Evolutionary conservation across 768 basidiomycete genomes (phyloP).

Genomic region (Hortiboletus flavorubellus): DNA sequence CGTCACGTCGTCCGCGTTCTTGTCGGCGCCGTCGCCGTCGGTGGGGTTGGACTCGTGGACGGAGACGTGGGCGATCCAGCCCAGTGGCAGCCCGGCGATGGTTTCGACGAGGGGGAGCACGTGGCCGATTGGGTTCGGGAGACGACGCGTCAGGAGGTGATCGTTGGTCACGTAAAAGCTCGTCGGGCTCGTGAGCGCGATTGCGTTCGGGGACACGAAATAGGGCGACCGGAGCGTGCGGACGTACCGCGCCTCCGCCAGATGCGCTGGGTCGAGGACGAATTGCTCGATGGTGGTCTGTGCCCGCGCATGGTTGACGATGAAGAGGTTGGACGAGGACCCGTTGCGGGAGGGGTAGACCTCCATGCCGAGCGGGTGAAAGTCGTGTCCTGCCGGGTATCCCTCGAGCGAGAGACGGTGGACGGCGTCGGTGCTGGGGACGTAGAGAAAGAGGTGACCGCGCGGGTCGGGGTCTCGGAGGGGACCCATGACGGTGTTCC

Average conservation of each 20-base stretch:
- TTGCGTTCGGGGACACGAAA: constrained; percentile 63
- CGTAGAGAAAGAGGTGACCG: constrained; percentile 63
- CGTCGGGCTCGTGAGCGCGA: constrained; percentile 61
- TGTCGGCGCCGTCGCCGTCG: constrained; percentile 14
- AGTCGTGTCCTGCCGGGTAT: constrained; percentile 58
- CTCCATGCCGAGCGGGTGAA: constrained; percentile 70
- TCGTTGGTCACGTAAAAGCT: constrained; percentile 76
- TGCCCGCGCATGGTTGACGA: constrained; percentile 64
- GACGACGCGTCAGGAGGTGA: constrained; percentile 62
- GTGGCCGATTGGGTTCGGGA: constrained; percentile 46
- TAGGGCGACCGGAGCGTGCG: constrained; percentile 57
- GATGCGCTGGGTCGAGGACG: constrained; percentile 42
- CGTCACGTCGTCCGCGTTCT: constrained; percentile 1
- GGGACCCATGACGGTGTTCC: constrained; percentile 81
- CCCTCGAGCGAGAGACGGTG: constrained; percentile 43
- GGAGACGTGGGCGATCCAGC: constrained; percentile 57
- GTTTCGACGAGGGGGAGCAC: constrained; percentile 55
- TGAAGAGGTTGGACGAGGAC: constrained; percentile 54
- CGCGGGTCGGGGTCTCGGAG: constrained; percentile 51
- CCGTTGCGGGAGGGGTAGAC: constrained; percentile 49
- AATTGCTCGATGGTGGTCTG: constrained; percentile 70
- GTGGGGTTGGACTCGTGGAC: constrained; percentile 22
- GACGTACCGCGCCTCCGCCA: constrained; percentile 47
- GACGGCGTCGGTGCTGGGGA: constrained; percentile 24
- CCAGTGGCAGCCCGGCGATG: constrained; percentile 51